Conservation (phyloP, 169 alveolate species). For the Miamiensis avidus region DNA sequence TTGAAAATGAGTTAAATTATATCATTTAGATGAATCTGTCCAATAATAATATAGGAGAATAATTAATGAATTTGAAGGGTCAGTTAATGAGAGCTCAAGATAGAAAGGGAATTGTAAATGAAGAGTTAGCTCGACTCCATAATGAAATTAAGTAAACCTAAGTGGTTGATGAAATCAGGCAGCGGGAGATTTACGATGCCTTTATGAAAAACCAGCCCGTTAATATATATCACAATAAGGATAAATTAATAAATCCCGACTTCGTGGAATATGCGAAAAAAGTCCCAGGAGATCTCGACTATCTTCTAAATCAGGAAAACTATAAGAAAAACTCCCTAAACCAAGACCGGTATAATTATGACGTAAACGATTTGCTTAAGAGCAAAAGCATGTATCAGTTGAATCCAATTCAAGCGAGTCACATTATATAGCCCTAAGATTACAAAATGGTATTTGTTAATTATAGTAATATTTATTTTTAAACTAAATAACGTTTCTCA, state of each 20-base stretch:
- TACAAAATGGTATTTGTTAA: too few relatives aligned
- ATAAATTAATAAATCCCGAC: background rate
- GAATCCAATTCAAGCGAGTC: background rate
- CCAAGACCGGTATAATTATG: background rate
- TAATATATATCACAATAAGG: background rate
- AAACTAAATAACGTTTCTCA: too few relatives aligned
- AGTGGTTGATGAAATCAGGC: constrained; percentile 29
- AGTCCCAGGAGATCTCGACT: background rate
- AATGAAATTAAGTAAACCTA: constrained; percentile 27
- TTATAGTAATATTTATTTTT: too few relatives aligned
- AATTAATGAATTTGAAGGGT: constrained; percentile 22
- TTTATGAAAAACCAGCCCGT: background rate
- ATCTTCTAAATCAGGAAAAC: background rate
- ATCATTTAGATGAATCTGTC: background rate
- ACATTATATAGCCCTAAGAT: background rate
- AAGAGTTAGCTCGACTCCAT: constrained; percentile 14
- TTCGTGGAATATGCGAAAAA: background rate
- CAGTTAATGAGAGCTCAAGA: constrained; percentile 26
- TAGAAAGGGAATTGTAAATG: constrained; percentile 2
- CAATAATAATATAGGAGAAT: constrained; percentile 18
- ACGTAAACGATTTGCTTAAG: background rate
- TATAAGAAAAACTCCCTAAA: background rate
- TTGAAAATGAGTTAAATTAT: too few relatives aligned
- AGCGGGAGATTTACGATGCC: constrained; percentile 30
- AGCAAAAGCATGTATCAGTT: too few relatives aligned